Evolutionary conservation across 2,329 filamentous ascomycete genomes (phyloP), one percentile per base, ranked within the genome.

Genomic region (Ceratocystis albifundus): DNA sequence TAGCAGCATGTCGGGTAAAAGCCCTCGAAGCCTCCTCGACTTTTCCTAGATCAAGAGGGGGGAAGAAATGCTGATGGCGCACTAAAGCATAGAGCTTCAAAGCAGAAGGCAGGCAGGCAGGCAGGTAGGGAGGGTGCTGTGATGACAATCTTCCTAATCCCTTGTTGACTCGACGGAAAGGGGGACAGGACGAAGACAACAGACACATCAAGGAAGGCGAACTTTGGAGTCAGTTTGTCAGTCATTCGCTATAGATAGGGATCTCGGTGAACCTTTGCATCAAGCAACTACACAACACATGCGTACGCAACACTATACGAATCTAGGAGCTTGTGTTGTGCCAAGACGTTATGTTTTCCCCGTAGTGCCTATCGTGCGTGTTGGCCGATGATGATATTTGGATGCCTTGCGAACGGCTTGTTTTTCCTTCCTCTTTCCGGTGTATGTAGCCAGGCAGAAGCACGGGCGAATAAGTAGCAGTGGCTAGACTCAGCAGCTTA

Each of bases 241-340:
- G 36, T 41, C 36, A 41, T 41, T 41, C 36, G 36, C 36, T 4
- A 15, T 41, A 12, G 36, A 15, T 41, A 41, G 36, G 36, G 36
- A 15, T 4, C 4, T 41, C 36, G 36, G 36, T 41, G 46, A n/a
- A n/a, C 46, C 20, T 48, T 48, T 48, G 46, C 46, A 48, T 6
- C 20, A 48, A 20, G 46, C 3, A 15, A 41, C 36, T 41, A 36
- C 55, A 59, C 0, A n/a, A 32, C 17, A 36, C 55, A 59, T 36
- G 55, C 5, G 25, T 10, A 59, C 55, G 55, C 55, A 59, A 59
- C 32, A 36, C 55, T 36, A n/a, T 59, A 59, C 55, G 55, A 30
- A 3, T 59, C 55, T 25, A 59, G 8, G 55, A 59, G 32, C 28
- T 59, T 59, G 55, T 32, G 28, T 59, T 59, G 55, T 59, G 55